Evolutionary conservation across 164 flowering plant genomes (phyloP), one percentile per base, ranked within the genome.

Genomic region (Saururus chinensis): DNA sequence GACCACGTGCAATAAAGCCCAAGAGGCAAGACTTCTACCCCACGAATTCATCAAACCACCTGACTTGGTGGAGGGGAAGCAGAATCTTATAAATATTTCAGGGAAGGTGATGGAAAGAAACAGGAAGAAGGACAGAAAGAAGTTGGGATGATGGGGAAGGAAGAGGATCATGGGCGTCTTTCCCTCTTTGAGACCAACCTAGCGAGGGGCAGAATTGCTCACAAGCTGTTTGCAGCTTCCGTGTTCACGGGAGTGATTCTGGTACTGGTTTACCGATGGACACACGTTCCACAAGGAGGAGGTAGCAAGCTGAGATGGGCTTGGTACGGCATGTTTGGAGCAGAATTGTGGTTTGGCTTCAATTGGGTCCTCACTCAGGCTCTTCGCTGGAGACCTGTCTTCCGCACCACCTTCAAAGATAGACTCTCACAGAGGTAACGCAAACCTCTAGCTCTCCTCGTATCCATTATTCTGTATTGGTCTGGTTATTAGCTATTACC

Each of bases 381-480:
- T 25, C 21, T 48, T 55, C 67, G 77, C 12, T 78, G 78, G 84
- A 71, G 65, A 19, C 70, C 56, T 19, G 20, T 65, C 37, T 41
- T 60, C 30, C 73, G 69, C 35, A 17, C 20, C 61, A 65, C 73
- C 51, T 71, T 66, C 68, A 71, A 62, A 45, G 64, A 66, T 23
- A 62, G 67, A 17, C 70, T 71, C 57, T 59, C 70, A 7, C 53
- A 22, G 40, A 70, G 73, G 73, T 65, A 63, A n/a, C n/a, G n/a
- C n/a, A n/a, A n/a, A n/a, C n/a, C n/a, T n/a, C n/a, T n/a, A n/a
- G n/a, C n/a, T n/a, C n/a, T n/a, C n/a, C n/a, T n/a, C n/a, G n/a
- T n/a, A n/a, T n/a, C n/a, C n/a, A n/a, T n/a, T n/a, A n/a, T n/a
- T n/a, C n/a, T n/a, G n/a, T n/a, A n/a, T n/a, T n/a, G n/a, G n/a